Percentiles rank a stretch among this genome's conserved stretches.
Evolutionary conservation across 2,329 filamentous ascomycete species (phyloP).

Genomic region (Cordyceps cicadae): DNA sequence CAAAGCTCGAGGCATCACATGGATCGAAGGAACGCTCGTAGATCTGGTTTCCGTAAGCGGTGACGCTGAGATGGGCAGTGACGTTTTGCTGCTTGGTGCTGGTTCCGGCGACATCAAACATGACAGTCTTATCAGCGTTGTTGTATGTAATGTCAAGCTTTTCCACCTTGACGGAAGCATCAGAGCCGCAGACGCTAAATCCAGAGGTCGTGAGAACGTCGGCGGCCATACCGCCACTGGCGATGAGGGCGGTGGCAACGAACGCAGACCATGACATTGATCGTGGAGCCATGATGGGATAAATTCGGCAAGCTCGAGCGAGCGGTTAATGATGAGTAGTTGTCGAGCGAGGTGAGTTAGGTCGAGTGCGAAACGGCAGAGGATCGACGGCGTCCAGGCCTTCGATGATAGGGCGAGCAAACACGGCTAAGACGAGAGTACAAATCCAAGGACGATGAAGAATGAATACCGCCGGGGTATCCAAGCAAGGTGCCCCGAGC

Average conservation of each 20-base stretch:
- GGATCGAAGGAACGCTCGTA: slow-evolving; percentile 79
- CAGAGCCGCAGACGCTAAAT: slow-evolving; percentile 60
- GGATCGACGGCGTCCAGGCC: slow-evolving; percentile 13
- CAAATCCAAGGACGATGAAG: slow-evolving; percentile 13
- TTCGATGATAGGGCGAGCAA: not conserved
- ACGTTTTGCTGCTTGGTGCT: slow-evolving; percentile 72
- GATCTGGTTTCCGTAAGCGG: slow-evolving; percentile 74
- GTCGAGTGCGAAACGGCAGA: not conserved
- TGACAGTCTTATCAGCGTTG: slow-evolving; percentile 61
- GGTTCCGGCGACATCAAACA: slow-evolving; percentile 72
- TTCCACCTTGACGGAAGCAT: slow-evolving; percentile 56
- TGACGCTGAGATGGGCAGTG: slow-evolving; percentile 64
- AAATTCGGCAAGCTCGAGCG: slow-evolving; percentile 1
- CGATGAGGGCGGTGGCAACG: slow-evolving; percentile 28
- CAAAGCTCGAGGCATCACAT: slow-evolving; percentile 58
- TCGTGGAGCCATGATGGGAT: slow-evolving; percentile 24
- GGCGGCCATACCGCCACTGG: slow-evolving; percentile 47
- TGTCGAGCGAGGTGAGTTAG: slow-evolving; percentile 3
- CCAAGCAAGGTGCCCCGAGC: slow-evolving; percentile 4
- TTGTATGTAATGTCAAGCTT: slow-evolving; percentile 73
- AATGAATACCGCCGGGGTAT: slow-evolving; percentile 7
- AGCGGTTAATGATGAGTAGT: not conserved
- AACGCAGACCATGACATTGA: slow-evolving; percentile 24
- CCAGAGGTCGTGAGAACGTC: slow-evolving; percentile 74
- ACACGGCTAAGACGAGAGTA: not conserved